These are phyloP conservation scores for Ceratocystis harringtonii DNA, from an alignment of 2,329 filamentous ascomycete genomes.

Conservation along the genomic window DNA sequence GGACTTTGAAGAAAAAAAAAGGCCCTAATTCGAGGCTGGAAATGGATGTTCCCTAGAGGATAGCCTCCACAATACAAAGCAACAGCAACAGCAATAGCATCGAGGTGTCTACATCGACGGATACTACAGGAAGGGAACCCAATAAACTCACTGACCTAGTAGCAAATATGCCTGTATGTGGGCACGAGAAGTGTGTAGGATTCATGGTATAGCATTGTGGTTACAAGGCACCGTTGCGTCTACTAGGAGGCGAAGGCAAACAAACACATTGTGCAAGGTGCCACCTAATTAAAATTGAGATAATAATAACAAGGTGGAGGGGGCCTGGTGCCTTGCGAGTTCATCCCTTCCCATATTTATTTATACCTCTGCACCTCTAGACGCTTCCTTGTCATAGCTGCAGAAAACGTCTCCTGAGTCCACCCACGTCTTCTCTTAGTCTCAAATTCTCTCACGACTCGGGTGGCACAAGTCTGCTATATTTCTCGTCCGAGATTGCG, in stretches of 20 bases:
- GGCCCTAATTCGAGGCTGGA: not conserved
- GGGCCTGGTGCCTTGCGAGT: too few species aligned
- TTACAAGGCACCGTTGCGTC: not conserved
- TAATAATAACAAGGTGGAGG: not conserved
- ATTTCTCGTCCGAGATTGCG: too few species aligned
- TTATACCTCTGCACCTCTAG: not conserved
- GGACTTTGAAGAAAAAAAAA: too few species aligned
- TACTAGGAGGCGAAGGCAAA: not conserved
- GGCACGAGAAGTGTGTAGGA: not conserved
- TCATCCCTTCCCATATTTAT: not conserved
- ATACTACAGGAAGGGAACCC: too few species aligned
- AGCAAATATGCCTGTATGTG: not conserved
- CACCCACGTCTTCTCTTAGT: not conserved
- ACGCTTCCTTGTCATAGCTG: too few species aligned
- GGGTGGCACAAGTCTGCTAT: too few species aligned
- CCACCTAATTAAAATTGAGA: not conserved
- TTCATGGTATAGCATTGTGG: not conserved
- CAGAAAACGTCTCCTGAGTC: not conserved
- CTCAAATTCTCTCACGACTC: not conserved
- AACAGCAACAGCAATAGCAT: too few species aligned
- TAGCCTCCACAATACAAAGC: too few species aligned
- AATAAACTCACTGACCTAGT: not conserved
- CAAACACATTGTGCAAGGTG: not conserved
- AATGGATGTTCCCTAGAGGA: not conserved
- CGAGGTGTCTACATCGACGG: too few species aligned